phyloP scores from a whole-genome alignment of 2,329 filamentous ascomycete species.

The Pyricularia grisea region DNA sequence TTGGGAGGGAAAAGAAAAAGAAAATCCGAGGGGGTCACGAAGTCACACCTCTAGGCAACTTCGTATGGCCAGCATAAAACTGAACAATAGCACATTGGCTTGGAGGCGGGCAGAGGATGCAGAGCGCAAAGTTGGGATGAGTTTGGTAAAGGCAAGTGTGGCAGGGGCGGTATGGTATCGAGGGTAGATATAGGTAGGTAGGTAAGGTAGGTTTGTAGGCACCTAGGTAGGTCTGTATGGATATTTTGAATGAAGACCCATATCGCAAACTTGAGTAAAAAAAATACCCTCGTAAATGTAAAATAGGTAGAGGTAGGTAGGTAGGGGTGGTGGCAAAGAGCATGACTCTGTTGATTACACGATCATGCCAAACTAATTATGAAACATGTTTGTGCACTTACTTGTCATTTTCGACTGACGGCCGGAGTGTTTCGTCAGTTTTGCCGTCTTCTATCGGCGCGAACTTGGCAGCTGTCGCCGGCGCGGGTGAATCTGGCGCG shows the following conservation, averaged over 20 bases:
- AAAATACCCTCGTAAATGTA: too few relatives aligned
- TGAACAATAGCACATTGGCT: not conserved
- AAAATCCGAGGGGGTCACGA: not conserved
- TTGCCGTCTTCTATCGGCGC: not conserved
- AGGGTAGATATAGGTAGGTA: not conserved
- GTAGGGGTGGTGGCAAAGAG: not conserved
- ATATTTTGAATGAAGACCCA: too few relatives aligned
- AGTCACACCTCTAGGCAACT: not conserved
- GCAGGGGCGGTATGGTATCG: not conserved
- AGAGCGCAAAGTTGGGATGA: too few relatives aligned
- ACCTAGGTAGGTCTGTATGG: not conserved
- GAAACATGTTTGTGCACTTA: not conserved
- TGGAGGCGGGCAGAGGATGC: not conserved
- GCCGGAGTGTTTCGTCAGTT: not conserved
- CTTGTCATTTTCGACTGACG: not conserved
- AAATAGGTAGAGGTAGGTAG: too few relatives aligned
- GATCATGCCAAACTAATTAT: not conserved
- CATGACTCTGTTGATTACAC: not conserved
- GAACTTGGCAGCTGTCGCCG: not conserved
- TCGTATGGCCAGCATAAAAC: not conserved
- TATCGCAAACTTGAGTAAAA: too few relatives aligned
- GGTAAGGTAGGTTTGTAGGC: not conserved
- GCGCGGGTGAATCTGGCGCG: not conserved
- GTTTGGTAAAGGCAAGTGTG: too few relatives aligned
- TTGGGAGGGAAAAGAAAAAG: not conserved